These are phyloP conservation scores for Xylariales sp. DNA, from an alignment of 2,329 filamentous ascomycete genomes.

Conservation along the genomic window DNA sequence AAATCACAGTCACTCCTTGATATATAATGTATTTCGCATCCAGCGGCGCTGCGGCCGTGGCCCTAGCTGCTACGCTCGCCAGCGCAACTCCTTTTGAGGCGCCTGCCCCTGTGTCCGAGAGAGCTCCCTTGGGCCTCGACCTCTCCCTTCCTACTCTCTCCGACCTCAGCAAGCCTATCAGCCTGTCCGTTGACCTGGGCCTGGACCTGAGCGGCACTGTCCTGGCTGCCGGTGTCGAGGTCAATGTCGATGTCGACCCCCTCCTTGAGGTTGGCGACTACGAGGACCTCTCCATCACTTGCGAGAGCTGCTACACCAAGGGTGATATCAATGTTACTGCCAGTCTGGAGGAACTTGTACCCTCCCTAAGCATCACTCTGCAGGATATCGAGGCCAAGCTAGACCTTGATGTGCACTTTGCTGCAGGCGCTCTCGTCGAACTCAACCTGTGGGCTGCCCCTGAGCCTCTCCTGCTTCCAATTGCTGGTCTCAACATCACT, in stretches of 20 bases:
- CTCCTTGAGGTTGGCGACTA: too few relatives aligned
- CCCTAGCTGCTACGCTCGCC: constrained; percentile 23
- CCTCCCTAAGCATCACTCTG: constrained; percentile 41
- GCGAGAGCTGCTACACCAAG: constrained; percentile 45
- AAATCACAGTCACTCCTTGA: constrained; percentile 14
- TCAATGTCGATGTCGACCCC: constrained; percentile 1
- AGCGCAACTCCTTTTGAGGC: constrained; percentile 15
- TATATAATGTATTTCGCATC: constrained; percentile 23
- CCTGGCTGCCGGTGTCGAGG: constrained; percentile 10
- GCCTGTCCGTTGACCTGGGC: constrained; percentile 16
- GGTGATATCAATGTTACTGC: constrained; percentile 42
- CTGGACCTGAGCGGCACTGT: constrained; percentile 19
- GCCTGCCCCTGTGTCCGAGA: constrained; percentile 10
- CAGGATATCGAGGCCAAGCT: constrained; percentile 47
- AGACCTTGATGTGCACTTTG: constrained; percentile 40
- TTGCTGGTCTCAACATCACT: constrained; percentile 39
- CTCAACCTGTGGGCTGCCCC: constrained; percentile 44
- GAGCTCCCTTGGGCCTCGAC: constrained; percentile 6
- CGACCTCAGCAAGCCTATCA: constrained; percentile 18
- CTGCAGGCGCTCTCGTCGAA: constrained; percentile 42
- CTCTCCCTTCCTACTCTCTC: constrained; percentile 10
- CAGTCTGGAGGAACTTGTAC: constrained; percentile 33
- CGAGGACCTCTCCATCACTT: constrained; percentile 30
- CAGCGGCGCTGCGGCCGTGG: constrained; percentile 23
- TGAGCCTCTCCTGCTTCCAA: constrained; percentile 35